These are phyloP conservation scores for Nemania diffusa DNA, from an alignment of 2,329 filamentous ascomycete species.

Conservation along the genomic window DNA sequence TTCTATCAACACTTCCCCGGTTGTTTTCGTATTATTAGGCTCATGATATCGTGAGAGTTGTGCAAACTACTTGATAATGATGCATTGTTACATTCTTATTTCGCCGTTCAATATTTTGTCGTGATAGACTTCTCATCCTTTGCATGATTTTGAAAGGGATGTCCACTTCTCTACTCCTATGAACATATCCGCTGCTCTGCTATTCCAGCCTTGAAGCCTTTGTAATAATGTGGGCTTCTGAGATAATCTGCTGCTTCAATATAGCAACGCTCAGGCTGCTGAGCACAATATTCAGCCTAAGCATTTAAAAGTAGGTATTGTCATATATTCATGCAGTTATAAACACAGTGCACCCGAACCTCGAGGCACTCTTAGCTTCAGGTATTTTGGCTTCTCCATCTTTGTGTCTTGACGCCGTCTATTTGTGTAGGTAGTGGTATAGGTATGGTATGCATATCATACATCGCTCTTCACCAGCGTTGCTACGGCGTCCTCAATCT, in stretches of 20 bases:
- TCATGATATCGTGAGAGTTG: neutral
- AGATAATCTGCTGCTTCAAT: no score
- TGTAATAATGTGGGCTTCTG: no score
- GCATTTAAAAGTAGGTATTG: neutral
- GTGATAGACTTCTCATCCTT: no score
- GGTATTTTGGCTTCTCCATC: neutral
- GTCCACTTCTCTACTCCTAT: no score
- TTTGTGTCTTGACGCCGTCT: constrained; percentile 20
- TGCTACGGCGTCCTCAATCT: constrained; percentile 69
- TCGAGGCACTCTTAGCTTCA: neutral
- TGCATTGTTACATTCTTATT: no score
- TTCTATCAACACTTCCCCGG: neutral
- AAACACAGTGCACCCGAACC: neutral
- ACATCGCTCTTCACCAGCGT: constrained; percentile 61
- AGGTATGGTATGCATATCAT: constrained; percentile 37
- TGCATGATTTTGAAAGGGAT: no score
- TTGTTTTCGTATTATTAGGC: neutral
- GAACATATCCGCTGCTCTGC: no score
- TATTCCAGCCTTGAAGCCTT: no score
- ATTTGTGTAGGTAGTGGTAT: constrained; percentile 15
- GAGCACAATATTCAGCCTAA: no score
- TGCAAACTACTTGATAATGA: no score
- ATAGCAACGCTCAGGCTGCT: no score
- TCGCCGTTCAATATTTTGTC: no score
- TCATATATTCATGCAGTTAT: neutral